Base-by-base conservation (phyloP, 805 yeast species). In the Cyberlindnera mississippiensis region DNA sequence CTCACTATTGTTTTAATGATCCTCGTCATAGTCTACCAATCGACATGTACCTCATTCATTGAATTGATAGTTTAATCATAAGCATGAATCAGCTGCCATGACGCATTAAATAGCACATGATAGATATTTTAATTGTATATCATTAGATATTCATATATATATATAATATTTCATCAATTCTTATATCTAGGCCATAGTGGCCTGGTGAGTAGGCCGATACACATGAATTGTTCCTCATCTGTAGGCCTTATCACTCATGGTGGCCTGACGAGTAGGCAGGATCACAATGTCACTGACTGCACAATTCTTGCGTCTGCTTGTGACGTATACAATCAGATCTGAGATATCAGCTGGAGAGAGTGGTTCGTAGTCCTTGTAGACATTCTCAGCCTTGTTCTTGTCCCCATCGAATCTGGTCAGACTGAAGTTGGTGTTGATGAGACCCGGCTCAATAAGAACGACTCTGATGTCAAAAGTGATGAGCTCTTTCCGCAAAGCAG, bases 251-350 rank as follows among this genome's bases (percentile, higher is more conserved):
- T 54, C 58, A 29, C 56, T 54, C 58, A 52, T 52, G 3, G 87
- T 74, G 2, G 93, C 96, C 69, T 90, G 97, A 67, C 85, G 81
- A 35, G 82, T 77, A 12, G 96, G 87, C 63, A 89, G 83, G n/a
- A 91, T 80, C 57, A 89, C 71, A 9, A 88, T 75, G 57, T 89
- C 95, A 5, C 85, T 82, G 53, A 79, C 62, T 1, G 79, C 83
- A 2, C 80, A 75, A 51, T 76, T 78, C 41, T 64, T 66, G 46
- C 71, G 72, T 65, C 84, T 73, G 2, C 82, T 69, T 15, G 78
- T 66, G 8, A 76, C 73, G 50, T 73, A 79, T 5, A 73, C 73
- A 48, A 78, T 75, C 46, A 78, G 55, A 46, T 79, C 85, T 6
- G 84, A 82, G 46, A 78, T 69, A 52, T 79, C 84, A 15, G 66